Conservation (phyloP, 352 stramenopile genomes). For the Phytophthora sp. region DNA sequence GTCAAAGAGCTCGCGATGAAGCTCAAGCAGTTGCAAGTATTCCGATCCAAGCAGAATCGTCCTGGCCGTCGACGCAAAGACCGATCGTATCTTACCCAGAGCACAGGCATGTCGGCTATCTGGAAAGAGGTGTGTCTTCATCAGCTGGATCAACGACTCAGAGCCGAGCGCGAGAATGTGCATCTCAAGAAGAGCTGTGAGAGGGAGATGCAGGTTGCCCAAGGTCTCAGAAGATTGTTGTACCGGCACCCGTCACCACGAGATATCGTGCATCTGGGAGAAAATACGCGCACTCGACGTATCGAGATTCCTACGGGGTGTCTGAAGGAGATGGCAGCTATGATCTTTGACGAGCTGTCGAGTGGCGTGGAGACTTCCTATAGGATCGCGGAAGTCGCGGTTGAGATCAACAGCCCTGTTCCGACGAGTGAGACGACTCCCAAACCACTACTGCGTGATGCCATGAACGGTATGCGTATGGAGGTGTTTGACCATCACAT, state of each 20-base stretch:
- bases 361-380: constrained; percentile 40
- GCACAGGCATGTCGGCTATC: background rate
- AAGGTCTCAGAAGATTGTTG: constrained; percentile 27
- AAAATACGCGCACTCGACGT: constrained; percentile 14
- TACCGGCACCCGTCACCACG: constrained; percentile 9
- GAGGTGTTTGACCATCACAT: constrained; percentile 42
- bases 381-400: constrained; percentile 27
- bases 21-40: constrained; percentile 14
- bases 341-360: constrained; percentile 39
- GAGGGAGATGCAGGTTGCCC: constrained; percentile 7
- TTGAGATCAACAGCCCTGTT: constrained; percentile 31
- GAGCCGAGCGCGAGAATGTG: background rate
- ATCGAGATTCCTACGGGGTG: constrained; percentile 23
- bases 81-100: background rate
- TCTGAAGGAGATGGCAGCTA: constrained; percentile 8
- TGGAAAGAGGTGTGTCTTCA: constrained; percentile 24
- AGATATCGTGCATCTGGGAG: constrained; percentile 5
- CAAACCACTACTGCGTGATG: constrained; percentile 30
- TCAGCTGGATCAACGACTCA: constrained; percentile 23
- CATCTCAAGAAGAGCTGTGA: constrained; percentile 19
- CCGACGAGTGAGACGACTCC: background rate
- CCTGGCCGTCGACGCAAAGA: background rate
- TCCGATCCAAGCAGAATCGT: constrained; percentile 9
- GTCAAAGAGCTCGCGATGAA: constrained; percentile 21
- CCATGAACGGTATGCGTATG: constrained; percentile 36